phyloP scores from a whole-genome alignment of 345 rosid genomes.

The Hypericum androsaemum region DNA sequence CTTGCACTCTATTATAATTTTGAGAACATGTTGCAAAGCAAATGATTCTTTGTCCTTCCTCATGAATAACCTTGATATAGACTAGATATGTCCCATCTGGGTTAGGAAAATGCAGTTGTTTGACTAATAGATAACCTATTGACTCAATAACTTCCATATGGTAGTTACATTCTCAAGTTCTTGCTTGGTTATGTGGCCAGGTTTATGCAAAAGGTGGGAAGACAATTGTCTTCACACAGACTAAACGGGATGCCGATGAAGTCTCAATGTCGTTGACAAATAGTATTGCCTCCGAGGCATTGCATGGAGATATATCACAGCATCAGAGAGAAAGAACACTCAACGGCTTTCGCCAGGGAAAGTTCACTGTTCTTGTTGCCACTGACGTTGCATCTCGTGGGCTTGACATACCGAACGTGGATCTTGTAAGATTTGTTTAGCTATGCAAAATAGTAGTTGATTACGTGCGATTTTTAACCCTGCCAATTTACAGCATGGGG shows the following conservation, averaged over 20 bases:
- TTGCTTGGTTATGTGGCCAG: conserved; percentile 24
- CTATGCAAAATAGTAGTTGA: background rate
- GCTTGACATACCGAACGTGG: conserved; percentile 96
- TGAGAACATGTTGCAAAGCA: no score
- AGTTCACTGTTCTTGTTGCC: conserved; percentile 94
- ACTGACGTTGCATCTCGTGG: conserved; percentile 98
- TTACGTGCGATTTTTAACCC: background rate
- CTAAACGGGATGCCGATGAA: conserved; percentile 95
- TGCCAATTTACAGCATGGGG: background rate
- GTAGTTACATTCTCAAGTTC: no score
- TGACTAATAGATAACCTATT: no score
- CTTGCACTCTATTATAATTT: no score
- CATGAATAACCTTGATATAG: no score
- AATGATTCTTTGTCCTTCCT: no score
- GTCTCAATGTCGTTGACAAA: conserved; percentile 68
- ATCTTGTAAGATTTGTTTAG: conserved; percentile 41
- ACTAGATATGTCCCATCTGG: no score
- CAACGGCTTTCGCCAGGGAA: conserved; percentile 87
- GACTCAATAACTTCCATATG: no score
- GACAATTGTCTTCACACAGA: conserved; percentile 93
- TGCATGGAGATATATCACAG: conserved; percentile 98
- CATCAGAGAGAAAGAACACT: conserved; percentile 98
- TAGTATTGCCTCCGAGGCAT: conserved; percentile 88
- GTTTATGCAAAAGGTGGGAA: conserved; percentile 96
- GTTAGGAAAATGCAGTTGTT: no score